These are phyloP conservation scores for Malania oleifera DNA, from an alignment of 164 flowering plant species.

Conservation along the genomic window DNA sequence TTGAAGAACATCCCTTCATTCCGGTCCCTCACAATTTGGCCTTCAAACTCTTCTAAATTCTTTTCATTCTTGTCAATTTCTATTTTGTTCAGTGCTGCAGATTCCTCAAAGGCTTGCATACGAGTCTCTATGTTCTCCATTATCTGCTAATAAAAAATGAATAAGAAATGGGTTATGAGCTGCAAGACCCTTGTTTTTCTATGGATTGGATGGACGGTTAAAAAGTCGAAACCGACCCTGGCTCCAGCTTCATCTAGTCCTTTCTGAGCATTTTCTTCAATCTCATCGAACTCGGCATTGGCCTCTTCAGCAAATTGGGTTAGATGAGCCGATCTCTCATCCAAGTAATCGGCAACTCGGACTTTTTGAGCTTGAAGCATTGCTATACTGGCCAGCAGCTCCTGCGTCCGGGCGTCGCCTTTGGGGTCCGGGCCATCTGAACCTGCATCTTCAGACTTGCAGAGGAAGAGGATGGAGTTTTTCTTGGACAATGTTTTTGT, in stretches of 20 bases:
- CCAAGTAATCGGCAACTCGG: neutral
- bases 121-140: neutral
- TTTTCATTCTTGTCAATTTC: neutral
- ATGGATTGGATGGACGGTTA: neutral
- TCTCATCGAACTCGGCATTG: neutral
- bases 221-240: too few relatives aligned
- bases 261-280: neutral
- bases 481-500: neutral
- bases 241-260: neutral
- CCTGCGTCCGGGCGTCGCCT: neutral
- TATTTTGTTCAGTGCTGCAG: neutral
- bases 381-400: neutral
- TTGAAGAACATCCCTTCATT: neutral
- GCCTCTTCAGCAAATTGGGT: conserved; percentile 1
- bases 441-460: neutral
- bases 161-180: neutral
- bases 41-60: conserved; percentile 1
- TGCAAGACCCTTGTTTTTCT: too few relatives aligned
- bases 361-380: neutral
- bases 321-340: neutral
- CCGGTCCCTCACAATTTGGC: neutral
- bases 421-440: neutral
- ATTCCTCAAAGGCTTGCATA: neutral
- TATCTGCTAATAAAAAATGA: neutral
- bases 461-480: neutral